phyloP scores from a whole-genome alignment of 148 eudicot species.

The Rheum nobile region DNA sequence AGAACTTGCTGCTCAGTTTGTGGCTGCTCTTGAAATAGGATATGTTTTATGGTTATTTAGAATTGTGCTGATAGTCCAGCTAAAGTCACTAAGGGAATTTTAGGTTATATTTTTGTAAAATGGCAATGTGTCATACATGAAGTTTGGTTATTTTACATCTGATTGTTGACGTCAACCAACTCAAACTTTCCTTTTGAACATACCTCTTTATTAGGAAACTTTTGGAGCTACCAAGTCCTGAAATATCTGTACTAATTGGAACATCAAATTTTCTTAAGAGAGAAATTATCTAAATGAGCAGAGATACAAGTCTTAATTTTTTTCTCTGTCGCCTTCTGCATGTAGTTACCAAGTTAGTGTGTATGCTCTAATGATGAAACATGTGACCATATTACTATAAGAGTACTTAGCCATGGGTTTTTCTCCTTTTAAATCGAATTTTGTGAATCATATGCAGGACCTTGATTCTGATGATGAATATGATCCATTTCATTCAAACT shows the following conservation, averaged over 20 bases:
- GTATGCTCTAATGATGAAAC: background rate
- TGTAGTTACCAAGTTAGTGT: background rate
- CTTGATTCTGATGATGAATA: conserved; percentile 30
- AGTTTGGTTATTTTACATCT: background rate
- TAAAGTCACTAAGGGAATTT: background rate
- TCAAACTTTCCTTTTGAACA: background rate
- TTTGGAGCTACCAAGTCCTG: background rate
- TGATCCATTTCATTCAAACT: conserved; percentile 14
- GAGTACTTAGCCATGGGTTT: background rate
- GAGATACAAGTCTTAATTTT: background rate
- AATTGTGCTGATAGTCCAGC: background rate
- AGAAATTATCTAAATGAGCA: background rate
- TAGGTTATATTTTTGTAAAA: background rate
- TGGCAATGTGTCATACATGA: background rate
- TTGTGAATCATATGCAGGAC: conserved; percentile 14
- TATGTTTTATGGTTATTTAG: background rate
- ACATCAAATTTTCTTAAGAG: background rate
- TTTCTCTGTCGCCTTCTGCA: background rate
- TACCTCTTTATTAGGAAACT: background rate
- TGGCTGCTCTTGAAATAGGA: background rate
- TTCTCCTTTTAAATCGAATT: background rate
- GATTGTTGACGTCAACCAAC: background rate
- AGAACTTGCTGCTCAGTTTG: background rate
- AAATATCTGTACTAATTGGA: background rate
- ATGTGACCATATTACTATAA: background rate